Evolutionary conservation across 441 rosid genomes (phyloP).

Genomic region (Croton laevigatus): DNA sequence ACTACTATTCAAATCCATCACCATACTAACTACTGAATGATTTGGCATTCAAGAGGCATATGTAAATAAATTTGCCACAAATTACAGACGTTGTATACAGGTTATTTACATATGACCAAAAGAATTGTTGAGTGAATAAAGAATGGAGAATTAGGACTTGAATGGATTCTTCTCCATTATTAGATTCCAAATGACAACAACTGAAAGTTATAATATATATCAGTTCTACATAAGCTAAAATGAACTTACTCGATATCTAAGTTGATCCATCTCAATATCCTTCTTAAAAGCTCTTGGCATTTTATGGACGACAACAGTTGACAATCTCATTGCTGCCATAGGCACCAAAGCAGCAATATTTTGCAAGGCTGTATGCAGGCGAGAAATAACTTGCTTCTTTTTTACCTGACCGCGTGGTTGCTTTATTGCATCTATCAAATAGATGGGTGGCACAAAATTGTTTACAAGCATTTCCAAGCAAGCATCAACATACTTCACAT

Average conservation of each 20-base stretch:
- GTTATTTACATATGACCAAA: background rate
- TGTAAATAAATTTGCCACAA: too few species aligned
- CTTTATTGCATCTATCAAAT: slow-evolving; percentile 33
- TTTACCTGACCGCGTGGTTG: slow-evolving; percentile 41
- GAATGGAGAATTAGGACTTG: background rate
- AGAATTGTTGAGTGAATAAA: too few species aligned
- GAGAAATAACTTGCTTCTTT: slow-evolving; percentile 64
- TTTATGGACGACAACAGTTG: slow-evolving; percentile 41
- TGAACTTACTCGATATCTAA: slow-evolving; percentile 42
- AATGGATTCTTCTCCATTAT: too few species aligned
- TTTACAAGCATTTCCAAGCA: slow-evolving; percentile 66
- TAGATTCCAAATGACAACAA: too few species aligned
- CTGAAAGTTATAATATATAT: too few species aligned
- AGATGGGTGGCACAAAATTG: slow-evolving; percentile 67
- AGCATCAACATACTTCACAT: slow-evolving; percentile 62
- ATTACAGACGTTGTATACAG: background rate
- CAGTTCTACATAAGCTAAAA: background rate
- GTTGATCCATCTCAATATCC: slow-evolving; percentile 26
- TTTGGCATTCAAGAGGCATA: background rate
- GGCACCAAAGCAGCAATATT: slow-evolving; percentile 60
- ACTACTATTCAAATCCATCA: background rate
- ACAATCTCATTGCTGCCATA: slow-evolving; percentile 61
- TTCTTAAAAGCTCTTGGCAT: slow-evolving; percentile 52
- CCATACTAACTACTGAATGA: background rate
- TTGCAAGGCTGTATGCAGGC: slow-evolving; percentile 60